phyloP scores from a whole-genome alignment of 2,329 filamentous ascomycete genomes.

The Calonectria fujianensis region DNA sequence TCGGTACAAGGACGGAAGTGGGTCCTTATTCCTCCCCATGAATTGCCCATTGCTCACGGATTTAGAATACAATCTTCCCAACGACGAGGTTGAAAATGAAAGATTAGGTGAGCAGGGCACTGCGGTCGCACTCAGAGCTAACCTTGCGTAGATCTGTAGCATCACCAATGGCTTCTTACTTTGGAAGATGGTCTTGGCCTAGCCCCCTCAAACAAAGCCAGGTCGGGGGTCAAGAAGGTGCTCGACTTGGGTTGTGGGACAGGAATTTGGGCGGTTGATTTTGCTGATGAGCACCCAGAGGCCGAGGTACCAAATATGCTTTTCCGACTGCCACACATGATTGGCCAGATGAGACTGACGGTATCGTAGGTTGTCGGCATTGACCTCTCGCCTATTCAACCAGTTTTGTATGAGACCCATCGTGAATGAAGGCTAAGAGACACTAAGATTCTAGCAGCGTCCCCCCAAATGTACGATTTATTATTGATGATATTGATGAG shows the following conservation, averaged over 20 bases:
- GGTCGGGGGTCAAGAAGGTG: neutral
- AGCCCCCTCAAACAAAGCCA: neutral
- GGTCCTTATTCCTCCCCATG: neutral
- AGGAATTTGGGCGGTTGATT: constrained; percentile 29
- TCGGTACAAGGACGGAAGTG: constrained; percentile 33
- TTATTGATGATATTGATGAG: constrained; percentile 38
- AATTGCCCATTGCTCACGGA: neutral
- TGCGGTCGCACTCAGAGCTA: neutral
- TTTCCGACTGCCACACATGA: neutral
- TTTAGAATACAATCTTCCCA: constrained; percentile 22
- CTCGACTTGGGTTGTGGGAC: constrained; percentile 26
- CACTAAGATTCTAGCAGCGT: neutral
- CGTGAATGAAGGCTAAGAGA: neutral
- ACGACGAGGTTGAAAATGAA: constrained; percentile 25
- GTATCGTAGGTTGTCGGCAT: constrained; percentile 16
- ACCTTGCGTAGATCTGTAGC: constrained; percentile 17
- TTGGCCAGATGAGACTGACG: neutral
- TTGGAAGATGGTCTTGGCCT: constrained; percentile 24
- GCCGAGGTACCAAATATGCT: neutral
- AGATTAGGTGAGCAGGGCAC: constrained; percentile 1
- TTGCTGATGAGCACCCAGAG: constrained; percentile 32
- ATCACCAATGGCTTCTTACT: constrained; percentile 27
- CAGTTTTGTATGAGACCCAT: neutral
- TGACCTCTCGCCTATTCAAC: constrained; percentile 23
- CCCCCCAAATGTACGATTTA: constrained; percentile 32